Evolutionary conservation across 1,284 basidiomycete genomes (phyloP).

Genomic region (Grifola frondosa): DNA sequence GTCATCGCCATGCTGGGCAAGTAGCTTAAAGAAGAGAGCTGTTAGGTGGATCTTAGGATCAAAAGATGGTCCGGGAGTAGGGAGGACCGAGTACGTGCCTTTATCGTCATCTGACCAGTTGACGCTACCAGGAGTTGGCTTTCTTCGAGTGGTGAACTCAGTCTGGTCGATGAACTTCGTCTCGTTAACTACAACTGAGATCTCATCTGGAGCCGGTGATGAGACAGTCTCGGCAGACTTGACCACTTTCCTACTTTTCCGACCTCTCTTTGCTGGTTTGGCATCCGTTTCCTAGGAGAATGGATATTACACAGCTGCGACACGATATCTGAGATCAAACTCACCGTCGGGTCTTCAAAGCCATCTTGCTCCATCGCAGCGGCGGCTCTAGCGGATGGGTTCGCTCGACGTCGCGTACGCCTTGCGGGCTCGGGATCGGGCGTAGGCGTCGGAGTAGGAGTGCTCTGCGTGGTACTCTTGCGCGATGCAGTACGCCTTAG

Average conservation of each 20-base stretch:
- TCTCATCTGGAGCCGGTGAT: conserved; percentile 28
- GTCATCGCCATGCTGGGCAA: conserved; percentile 71
- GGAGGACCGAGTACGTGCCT: conserved; percentile 40
- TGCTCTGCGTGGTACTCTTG: conserved; percentile 40
- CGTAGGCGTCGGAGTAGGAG: conserved; percentile 55
- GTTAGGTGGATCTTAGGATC: conserved; percentile 35
- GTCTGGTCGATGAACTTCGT: conserved; percentile 32
- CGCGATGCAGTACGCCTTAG: conserved; percentile 35
- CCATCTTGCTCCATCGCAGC: conserved; percentile 26
- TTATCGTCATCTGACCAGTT: conserved; percentile 62
- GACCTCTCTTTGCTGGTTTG: conserved; percentile 32
- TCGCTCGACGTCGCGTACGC: conserved; percentile 36
- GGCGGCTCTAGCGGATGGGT: conserved; percentile 26
- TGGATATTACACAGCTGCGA: not conserved
- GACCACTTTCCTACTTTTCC: conserved; percentile 31
- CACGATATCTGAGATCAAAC: conserved; percentile 1
- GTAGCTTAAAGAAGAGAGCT: conserved; percentile 63
- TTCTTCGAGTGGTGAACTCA: conserved; percentile 35
- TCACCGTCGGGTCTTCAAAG: conserved; percentile 39
- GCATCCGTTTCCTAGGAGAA: conserved; percentile 24
- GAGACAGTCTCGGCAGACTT: conserved; percentile 17
- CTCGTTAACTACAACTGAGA: conserved; percentile 21
- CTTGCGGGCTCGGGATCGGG: conserved; percentile 59
- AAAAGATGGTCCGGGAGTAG: conserved; percentile 44
- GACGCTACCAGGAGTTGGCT: conserved; percentile 31